These are phyloP conservation scores for Exophiala sp. DNA, from an alignment of 2,329 filamentous ascomycete species.

Conservation along the genomic window DNA sequence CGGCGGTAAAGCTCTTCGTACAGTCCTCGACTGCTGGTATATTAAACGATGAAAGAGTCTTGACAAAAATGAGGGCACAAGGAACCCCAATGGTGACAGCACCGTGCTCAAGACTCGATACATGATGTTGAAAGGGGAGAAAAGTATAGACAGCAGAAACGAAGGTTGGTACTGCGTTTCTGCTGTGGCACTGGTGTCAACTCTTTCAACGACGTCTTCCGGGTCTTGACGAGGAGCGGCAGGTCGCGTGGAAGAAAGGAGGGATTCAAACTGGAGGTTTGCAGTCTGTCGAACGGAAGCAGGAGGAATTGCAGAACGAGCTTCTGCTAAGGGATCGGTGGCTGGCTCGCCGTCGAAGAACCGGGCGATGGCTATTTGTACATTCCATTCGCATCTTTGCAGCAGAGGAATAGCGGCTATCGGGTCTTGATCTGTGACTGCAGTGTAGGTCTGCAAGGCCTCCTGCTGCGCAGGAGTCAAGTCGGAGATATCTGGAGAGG, in stretches of 20 bases:
- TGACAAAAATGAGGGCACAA: slow-evolving; percentile 54
- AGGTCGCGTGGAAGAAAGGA: slow-evolving; percentile 38
- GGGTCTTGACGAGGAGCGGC: slow-evolving; percentile 20
- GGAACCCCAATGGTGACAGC: slow-evolving; percentile 72
- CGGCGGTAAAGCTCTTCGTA: slow-evolving; percentile 70
- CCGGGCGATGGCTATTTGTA: slow-evolving; percentile 93
- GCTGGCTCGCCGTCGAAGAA: slow-evolving; percentile 95
- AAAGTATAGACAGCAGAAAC: slow-evolving; percentile 68
- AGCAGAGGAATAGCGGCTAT: slow-evolving; percentile 72
- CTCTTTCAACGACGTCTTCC: slow-evolving; percentile 42
- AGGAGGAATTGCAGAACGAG: slow-evolving; percentile 59
- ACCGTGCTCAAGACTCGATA: slow-evolving; percentile 63
- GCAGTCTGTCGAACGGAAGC: slow-evolving; percentile 61
- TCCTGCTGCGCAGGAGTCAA: slow-evolving; percentile 74
- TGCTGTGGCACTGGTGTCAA: slow-evolving; percentile 67
- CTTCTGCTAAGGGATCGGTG: slow-evolving; percentile 67
- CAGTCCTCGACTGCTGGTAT: slow-evolving; percentile 53
- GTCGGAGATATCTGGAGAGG: slow-evolving; percentile 53
- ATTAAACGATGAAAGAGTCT: slow-evolving; percentile 71
- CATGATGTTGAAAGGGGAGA: slow-evolving; percentile 73
- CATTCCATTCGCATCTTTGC: slow-evolving; percentile 89
- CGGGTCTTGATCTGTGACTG: slow-evolving; percentile 77
- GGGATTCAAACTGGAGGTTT: slow-evolving; percentile 61
- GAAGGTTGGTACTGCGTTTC: slow-evolving; percentile 64
- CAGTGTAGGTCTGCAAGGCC: slow-evolving; percentile 78